Evolutionary conservation across 441 rosid species (phyloP).

Genomic region (Syzygium malaccense): DNA sequence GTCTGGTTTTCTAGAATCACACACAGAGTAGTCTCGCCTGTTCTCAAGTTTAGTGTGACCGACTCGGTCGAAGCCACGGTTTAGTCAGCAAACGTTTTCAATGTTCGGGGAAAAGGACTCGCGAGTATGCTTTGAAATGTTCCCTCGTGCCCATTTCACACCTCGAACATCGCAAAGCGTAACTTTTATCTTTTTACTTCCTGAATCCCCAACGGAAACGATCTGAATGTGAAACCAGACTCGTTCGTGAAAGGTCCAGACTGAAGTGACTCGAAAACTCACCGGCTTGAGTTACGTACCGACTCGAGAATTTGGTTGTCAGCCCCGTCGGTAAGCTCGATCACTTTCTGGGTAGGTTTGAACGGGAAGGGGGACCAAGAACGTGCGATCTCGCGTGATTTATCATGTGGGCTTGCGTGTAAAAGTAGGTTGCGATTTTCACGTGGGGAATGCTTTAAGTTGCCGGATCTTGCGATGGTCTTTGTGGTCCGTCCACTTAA

Average conservation of each 20-base stretch:
- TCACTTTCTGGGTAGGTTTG: background rate
- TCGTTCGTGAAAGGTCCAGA: background rate
- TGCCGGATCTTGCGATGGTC: background rate
- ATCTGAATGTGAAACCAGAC: background rate
- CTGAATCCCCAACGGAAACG: background rate
- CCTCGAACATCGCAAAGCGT: background rate
- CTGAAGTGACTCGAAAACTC: background rate
- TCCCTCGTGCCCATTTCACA: background rate
- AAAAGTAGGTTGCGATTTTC: background rate
- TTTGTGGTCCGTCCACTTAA: background rate
- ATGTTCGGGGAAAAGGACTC: background rate
- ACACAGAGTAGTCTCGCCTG: background rate
- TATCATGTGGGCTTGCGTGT: background rate
- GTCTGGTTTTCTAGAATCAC: background rate
- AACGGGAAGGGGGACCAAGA: background rate
- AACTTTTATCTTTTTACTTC: background rate
- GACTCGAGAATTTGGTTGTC: background rate
- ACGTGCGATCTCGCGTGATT: background rate
- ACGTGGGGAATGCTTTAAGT: background rate
- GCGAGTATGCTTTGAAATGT: background rate
- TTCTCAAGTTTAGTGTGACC: background rate
- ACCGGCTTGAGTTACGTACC: background rate
- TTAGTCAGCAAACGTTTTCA: background rate
- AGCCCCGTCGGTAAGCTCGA: background rate
- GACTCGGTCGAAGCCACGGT: background rate